phyloP scores from a whole-genome alignment of 495 filamentous ascomycete genomes.

The Tricharina praecox region DNA sequence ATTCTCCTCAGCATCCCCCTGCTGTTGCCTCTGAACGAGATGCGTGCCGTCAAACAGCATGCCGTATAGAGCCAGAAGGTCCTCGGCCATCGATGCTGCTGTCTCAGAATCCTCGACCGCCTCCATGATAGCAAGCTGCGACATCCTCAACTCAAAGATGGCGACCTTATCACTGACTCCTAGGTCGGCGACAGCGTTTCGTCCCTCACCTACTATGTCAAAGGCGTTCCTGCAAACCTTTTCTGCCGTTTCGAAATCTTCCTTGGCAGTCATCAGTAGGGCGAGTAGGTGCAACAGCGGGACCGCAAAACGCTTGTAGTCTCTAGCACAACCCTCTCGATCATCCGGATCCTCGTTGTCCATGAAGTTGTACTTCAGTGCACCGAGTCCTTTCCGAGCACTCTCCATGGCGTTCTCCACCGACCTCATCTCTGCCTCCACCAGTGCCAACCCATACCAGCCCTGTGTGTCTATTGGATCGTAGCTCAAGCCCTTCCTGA shows the following conservation, averaged over 20 bases:
- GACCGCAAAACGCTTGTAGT: slow-evolving; percentile 40
- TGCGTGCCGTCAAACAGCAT: slow-evolving; percentile 45
- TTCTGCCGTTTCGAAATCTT: slow-evolving; percentile 64
- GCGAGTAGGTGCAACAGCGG: slow-evolving; percentile 76
- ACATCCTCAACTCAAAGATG: slow-evolving; percentile 76
- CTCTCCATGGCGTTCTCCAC: slow-evolving; percentile 58
- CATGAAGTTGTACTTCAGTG: slow-evolving; percentile 8
- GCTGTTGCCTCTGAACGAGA: slow-evolving; percentile 38
- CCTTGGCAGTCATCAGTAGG: slow-evolving; percentile 65
- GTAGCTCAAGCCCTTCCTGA: slow-evolving; percentile 52
- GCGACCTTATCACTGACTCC: slow-evolving; percentile 28
- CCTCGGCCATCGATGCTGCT: slow-evolving; percentile 67
- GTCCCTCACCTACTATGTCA: slow-evolving; percentile 48
- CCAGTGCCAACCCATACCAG: slow-evolving; percentile 58
- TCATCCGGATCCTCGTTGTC: slow-evolving; percentile 28
- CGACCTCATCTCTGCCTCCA: slow-evolving; percentile 67
- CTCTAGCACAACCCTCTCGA: slow-evolving; percentile 25
- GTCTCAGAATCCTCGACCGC: slow-evolving; percentile 61
- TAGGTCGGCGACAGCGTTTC: slow-evolving; percentile 37
- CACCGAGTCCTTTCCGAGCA: slow-evolving; percentile 44
- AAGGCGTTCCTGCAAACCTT: slow-evolving; percentile 77
- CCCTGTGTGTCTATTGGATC: slow-evolving; percentile 50
- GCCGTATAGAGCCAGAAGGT: slow-evolving; percentile 65
- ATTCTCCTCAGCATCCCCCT: slow-evolving; percentile 53
- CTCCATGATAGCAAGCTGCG: slow-evolving; percentile 71